Evolutionary conservation across 139 green algal species (phyloP).

Genomic region (Spirogloea muscicola): DNA sequence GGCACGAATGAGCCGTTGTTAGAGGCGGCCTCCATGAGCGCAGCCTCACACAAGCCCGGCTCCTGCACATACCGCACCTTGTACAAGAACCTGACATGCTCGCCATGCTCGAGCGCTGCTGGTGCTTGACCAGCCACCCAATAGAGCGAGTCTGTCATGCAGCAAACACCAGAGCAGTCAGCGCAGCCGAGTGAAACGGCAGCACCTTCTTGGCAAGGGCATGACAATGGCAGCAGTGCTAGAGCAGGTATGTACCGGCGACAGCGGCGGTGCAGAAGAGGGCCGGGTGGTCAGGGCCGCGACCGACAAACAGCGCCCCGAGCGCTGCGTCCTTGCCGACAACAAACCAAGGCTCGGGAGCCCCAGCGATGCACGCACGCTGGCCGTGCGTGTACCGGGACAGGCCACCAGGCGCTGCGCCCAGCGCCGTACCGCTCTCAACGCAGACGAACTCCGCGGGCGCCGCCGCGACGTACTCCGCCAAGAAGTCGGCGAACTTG

Average conservation of each 20-base stretch:
- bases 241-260: no score
- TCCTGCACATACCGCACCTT: slow-evolving; percentile 61
- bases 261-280: slow-evolving; percentile 57
- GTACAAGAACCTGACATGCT: no score
- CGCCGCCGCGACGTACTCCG: slow-evolving; percentile 55
- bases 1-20: background rate
- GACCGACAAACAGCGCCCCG: slow-evolving; percentile 53
- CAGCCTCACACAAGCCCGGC: slow-evolving; percentile 29
- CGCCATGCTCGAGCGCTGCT: no score
- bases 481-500: slow-evolving; percentile 71
- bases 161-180: no score
- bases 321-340: slow-evolving; percentile 57
- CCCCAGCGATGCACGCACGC: slow-evolving; percentile 61
- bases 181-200: no score
- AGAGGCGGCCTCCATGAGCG: background rate
- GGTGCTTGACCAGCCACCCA: no score
- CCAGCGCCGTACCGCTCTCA: slow-evolving; percentile 45
- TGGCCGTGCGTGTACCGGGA: slow-evolving; percentile 69
- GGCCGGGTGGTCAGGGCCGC: slow-evolving; percentile 60
- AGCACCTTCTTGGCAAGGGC: no score
- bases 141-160: no score
- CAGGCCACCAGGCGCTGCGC: slow-evolving; percentile 60
- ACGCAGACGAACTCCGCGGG: slow-evolving; percentile 54
- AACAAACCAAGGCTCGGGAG: slow-evolving; percentile 57
- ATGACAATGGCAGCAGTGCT: no score